Conservation (phyloP, 1,139 yeast genomes). For the Suhomyces bolitotheri region DNA sequence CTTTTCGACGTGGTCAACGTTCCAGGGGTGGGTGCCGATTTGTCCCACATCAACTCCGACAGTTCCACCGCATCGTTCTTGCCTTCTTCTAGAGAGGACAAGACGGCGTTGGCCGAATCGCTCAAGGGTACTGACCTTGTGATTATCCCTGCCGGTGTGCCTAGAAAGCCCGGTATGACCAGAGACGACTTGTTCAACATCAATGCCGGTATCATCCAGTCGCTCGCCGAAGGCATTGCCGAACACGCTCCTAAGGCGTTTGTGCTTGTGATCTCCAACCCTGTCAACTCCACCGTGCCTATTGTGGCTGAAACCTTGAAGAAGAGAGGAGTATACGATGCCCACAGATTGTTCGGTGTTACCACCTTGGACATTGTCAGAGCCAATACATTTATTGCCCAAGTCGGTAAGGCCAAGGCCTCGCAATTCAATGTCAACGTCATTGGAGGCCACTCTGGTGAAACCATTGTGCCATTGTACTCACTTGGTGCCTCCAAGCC, state of each 20-base stretch:
- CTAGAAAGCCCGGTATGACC: conserved; percentile 99
- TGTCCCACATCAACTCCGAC: conserved; percentile 90
- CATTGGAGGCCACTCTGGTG: conserved; percentile 98
- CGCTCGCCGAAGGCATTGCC: conserved; percentile 86
- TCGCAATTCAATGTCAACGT: conserved; percentile 74
- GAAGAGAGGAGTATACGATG: conserved; percentile 84
- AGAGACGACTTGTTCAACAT: conserved; percentile 97
- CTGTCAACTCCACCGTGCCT: conserved; percentile 98
- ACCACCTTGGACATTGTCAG: conserved; percentile 95
- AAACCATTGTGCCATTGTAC: conserved; percentile 93
- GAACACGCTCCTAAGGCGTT: conserved; percentile 86
- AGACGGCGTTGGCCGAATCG: conserved; percentile 72
- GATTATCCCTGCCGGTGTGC: conserved; percentile 97
- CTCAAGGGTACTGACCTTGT: conserved; percentile 83
- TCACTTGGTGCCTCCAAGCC: conserved; percentile 49
- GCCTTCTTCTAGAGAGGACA: conserved; percentile 68
- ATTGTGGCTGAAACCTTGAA: conserved; percentile 94
- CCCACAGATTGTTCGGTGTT: conserved; percentile 91
- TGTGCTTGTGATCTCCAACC: conserved; percentile 87
- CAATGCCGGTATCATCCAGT: conserved; percentile 94
- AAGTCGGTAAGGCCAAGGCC: conserved; percentile 61
- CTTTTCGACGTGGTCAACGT: conserved; percentile 92
- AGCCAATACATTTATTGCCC: conserved; percentile 87
- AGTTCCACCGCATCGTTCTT: conserved; percentile 80
- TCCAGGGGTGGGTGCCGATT: conserved; percentile 96